Conservation (phyloP, 345 rosid species). For the Sonneratia alba region DNA sequence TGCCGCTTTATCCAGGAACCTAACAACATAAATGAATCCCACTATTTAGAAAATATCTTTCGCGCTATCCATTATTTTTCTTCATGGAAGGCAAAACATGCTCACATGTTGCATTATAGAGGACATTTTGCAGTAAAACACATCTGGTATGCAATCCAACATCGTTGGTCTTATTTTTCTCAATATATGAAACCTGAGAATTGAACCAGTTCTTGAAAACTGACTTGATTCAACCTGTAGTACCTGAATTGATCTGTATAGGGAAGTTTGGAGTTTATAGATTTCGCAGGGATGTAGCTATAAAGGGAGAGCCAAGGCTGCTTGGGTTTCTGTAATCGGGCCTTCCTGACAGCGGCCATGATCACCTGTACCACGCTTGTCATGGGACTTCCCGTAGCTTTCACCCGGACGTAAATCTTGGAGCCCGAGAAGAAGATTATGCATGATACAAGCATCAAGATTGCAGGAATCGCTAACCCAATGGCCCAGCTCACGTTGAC, state of each 20-base stretch:
- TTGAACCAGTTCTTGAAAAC: background rate
- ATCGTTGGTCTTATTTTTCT: background rate
- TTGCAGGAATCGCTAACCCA: constrained; percentile 61
- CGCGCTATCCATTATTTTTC: background rate
- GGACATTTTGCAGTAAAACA: background rate
- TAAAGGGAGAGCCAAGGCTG: constrained; percentile 29
- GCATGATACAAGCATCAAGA: constrained; percentile 54
- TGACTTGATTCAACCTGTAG: background rate
- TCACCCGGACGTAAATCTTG: constrained; percentile 58
- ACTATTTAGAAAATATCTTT: no score
- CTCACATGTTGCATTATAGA: background rate
- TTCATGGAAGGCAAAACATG: background rate
- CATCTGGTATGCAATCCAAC: background rate
- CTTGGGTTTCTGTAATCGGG: constrained; percentile 13
- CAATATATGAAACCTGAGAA: background rate
- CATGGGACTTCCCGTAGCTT: constrained; percentile 69
- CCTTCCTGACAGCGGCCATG: constrained; percentile 23
- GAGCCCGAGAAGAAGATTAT: constrained; percentile 47
- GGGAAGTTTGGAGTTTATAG: constrained; percentile 35
- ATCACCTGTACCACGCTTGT: constrained; percentile 38
- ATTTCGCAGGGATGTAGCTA: constrained; percentile 21
- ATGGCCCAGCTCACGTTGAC: constrained; percentile 68
- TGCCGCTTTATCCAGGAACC: constrained; percentile 41
- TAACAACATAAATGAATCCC: constrained; percentile 3
- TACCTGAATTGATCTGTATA: constrained; percentile 45